Evolutionary conservation across 331 rosid genomes (phyloP), one percentile per base, ranked within the genome.

Genomic region (Prunus yedoensis): DNA sequence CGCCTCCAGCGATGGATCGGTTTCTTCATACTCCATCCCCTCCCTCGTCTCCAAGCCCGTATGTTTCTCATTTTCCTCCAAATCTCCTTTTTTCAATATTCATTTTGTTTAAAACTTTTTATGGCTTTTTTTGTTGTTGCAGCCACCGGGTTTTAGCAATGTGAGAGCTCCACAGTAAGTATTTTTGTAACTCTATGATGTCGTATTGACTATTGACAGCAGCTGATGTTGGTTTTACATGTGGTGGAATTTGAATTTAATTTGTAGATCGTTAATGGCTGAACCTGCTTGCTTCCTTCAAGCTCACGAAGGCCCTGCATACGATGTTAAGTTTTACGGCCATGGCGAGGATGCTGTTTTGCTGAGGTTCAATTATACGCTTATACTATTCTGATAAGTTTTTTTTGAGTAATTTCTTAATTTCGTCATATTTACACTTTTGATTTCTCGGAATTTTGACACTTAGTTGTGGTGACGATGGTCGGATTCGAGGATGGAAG

Each of bases 391-490:
- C 16, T 38, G 10, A 1, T 21, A 9, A 14, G 2, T 4, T 35
- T 38, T 15, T 25, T 32, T 63, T 17, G 41, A 53, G 38, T 64
- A 20, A 35, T 17, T 71, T 15, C 10, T 13, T 13, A 4, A 21
- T 12, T 68, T 71, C 58, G 43, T n/a, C 23, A 23, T 56, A 16
- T 16, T 66, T 35, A 11, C 32, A 16, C 51, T n/a, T 2, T 60
- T 49, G 60, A 12, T 25, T 43, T 64, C 21, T 46, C 5, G 17
- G 38, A 62, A 51, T 74, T 59, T 58, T 74, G 20, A 50, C 38
- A 58, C 81, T 78, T 81, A 91, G 97, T 68, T 91, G 98, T 16
- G 99, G 97, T 2, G 99, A 94, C 68, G 99, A 94, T 75, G 99
- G 97, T 27, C 88, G 88, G 66, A 85, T 92, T 75, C 91, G 86